Base-by-base conservation (phyloP, 1,284 basidiomycete genomes). In the Tylopilus sp. region DNA sequence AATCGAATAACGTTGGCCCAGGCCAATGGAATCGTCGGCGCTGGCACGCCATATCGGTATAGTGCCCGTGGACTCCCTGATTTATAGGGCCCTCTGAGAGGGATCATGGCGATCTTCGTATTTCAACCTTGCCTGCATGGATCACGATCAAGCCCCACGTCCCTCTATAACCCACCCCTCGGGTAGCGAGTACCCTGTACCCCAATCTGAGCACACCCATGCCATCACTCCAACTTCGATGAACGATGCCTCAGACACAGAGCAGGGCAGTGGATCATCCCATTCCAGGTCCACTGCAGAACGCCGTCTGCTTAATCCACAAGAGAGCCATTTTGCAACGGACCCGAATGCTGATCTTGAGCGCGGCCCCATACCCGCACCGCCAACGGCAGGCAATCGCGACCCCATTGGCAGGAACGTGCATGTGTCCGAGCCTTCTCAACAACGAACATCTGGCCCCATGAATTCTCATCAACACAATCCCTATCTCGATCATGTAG, bases 401-500 rank as follows among this genome's bases (percentile, higher is more conserved):
- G 72, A 79, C 1, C 22, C 41, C 19, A 65, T 29, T 29, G 36
- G 36, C 36, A 36, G 36, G 12, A 13, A 36, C 36, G 29, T 29
- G 36, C 36, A 36, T 36, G 36, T 18, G 4, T 72, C 63, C 32
- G 10, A 55, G 13, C 51, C 68, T 26, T 55, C 67, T 5, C 36
- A 13, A 36, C 36, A 13, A 36, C 36, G 10, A 36, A 36, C 36
- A 3, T 6, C 60, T 41, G 47, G 47, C 22, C 53, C 61, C 3
- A 0, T 9, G 8, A 16, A 15, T 9, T 52, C 57, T 26, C 52
- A 9, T 4, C 61, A 59, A 12, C 1, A 26, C 9, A 13, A 49
- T 15, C 63, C 75, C 52, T 67, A 57, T 5, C 38, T 80, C 16
- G 77, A 79, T 47, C 71, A 67, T 62, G 74, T 79, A 55, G 67